Conservation (phyloP, 371 early-diverging fungal species). For the Funneliformis caledonium region DNA sequence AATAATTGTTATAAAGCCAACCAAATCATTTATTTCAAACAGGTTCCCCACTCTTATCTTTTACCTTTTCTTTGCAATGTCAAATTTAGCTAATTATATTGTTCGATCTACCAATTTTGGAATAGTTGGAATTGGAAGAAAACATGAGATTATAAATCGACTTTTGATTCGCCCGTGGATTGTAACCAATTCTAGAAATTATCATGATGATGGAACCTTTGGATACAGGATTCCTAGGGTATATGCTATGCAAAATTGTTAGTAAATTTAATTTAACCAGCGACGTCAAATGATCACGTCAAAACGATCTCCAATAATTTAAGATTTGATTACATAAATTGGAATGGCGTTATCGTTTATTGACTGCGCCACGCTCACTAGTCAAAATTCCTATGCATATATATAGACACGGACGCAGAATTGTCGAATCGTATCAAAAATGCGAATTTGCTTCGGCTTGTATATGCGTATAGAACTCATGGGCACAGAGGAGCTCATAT, state of each 20-base stretch:
- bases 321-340: too few relatives aligned
- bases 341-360: too few relatives aligned
- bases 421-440: slow-evolving; percentile 81
- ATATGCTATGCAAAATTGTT: slow-evolving; percentile 75
- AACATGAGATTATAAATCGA: background rate
- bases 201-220: slow-evolving; percentile 81
- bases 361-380: background rate
- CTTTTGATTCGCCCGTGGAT: background rate
- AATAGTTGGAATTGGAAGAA: too few relatives aligned
- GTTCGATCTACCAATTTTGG: background rate
- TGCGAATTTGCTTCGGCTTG: slow-evolving; percentile 84
- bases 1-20: too few relatives aligned
- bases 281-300: too few relatives aligned
- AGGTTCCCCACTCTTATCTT: too few relatives aligned
- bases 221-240: slow-evolving; percentile 82
- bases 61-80: background rate
- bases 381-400: background rate
- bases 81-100: background rate
- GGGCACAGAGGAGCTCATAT: slow-evolving; percentile 87
- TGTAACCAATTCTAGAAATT: slow-evolving; percentile 37
- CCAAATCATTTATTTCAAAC: too few relatives aligned
- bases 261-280: slow-evolving; percentile 39
- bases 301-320: background rate
- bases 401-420: slow-evolving; percentile 64
- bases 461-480: slow-evolving; percentile 79